Percentiles rank a stretch among this genome's conserved stretches.
These are phyloP conservation scores for Protomyces arabidopsidicola DNA, from an alignment of 1,139 yeast genomes.

Conservation along the genomic window DNA sequence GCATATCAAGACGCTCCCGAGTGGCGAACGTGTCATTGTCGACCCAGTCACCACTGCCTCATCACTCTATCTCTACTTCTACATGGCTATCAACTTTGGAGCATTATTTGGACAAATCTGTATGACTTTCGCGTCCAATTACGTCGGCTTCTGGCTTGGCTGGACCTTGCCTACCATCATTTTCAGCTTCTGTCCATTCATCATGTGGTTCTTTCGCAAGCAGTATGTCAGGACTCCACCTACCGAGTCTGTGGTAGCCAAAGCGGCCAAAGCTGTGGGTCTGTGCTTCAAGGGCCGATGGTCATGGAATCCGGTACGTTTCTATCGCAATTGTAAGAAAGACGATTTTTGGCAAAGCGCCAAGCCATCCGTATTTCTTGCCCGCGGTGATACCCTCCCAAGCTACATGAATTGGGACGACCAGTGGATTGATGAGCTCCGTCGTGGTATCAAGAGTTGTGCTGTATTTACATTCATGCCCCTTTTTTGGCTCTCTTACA, in stretches of 20 bases:
- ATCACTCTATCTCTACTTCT: slow-evolving; percentile 70
- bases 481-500: slow-evolving; percentile 62
- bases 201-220: slow-evolving; percentile 55
- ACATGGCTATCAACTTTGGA: slow-evolving; percentile 76
- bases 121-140: slow-evolving; percentile 57
- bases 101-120: slow-evolving; percentile 74
- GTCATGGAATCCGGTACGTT: slow-evolving; percentile 47
- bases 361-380: slow-evolving; percentile 30
- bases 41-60: slow-evolving; percentile 69
- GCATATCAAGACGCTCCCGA: slow-evolving; percentile 54
- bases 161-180: slow-evolving; percentile 62
- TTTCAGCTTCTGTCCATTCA: slow-evolving; percentile 56
- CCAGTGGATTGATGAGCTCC: slow-evolving; percentile 59
- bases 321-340: slow-evolving; percentile 50
- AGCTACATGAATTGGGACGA: slow-evolving; percentile 47
- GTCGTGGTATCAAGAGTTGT: slow-evolving; percentile 57
- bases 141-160: slow-evolving; percentile 73
- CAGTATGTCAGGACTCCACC: slow-evolving; percentile 59
- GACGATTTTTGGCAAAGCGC: slow-evolving; percentile 52
- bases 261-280: slow-evolving; percentile 45
- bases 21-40: slow-evolving; percentile 64
- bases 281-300: slow-evolving; percentile 35
- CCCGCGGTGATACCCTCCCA: not conserved
- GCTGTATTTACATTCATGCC: slow-evolving; percentile 60
- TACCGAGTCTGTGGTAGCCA: slow-evolving; percentile 57